A percentile compares a stretch with the other conserved stretches of the same genome.
These are phyloP conservation scores for Aspergillus ellipticus DNA, from an alignment of 495 filamentous ascomycete genomes.

Conservation along the genomic window DNA sequence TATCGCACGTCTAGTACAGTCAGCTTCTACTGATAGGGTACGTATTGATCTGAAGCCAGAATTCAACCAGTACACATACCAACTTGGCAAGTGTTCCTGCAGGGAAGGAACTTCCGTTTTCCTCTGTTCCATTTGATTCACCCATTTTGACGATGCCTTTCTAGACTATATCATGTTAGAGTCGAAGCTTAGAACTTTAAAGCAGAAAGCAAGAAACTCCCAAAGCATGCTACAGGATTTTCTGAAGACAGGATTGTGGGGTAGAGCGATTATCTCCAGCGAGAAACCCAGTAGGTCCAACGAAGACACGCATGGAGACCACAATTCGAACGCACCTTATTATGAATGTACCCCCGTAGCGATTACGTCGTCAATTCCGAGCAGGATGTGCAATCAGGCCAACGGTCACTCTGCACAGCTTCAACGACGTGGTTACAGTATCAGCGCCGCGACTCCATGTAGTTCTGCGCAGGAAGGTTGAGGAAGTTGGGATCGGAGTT, in stretches of 20 bases:
- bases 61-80: constrained; percentile 26
- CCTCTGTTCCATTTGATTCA: constrained; percentile 32
- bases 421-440: neutral
- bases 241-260: too few species aligned
- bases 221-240: neutral
- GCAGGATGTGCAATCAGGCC: neutral
- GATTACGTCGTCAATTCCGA: neutral
- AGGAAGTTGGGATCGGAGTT: neutral
- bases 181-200: neutral
- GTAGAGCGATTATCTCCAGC: too few species aligned
- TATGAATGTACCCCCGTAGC: neutral
- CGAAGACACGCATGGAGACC: neutral
- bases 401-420: neutral
- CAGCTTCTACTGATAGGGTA: constrained; percentile 5
- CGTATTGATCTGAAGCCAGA: neutral
- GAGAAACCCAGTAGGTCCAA: neutral
- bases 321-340: neutral
- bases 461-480: neutral
- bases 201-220: neutral
- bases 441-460: neutral
- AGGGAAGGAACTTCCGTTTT: constrained; percentile 30
- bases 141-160: constrained; percentile 25
- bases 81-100: constrained; percentile 44
- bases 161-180: constrained; percentile 6
- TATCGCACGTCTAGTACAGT: constrained; percentile 39